These are phyloP conservation scores for Sanguinoderma infundibulare DNA, from an alignment of 1,284 basidiomycete genomes.

Conservation along the genomic window DNA sequence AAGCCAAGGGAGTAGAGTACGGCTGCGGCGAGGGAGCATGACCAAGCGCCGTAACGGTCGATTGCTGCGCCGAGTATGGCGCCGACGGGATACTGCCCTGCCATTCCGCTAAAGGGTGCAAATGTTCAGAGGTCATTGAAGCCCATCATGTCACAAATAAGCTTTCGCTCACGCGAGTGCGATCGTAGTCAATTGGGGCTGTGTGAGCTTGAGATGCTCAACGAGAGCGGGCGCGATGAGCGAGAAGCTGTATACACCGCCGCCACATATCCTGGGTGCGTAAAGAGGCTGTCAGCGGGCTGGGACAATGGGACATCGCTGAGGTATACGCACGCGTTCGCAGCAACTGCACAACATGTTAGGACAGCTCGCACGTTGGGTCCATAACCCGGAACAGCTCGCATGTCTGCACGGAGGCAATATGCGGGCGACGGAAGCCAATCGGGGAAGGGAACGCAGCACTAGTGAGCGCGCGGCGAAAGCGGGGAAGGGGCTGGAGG, in stretches of 20 bases:
- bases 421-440: not conserved
- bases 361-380: slow-evolving; percentile 33
- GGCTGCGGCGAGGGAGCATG: slow-evolving; percentile 67
- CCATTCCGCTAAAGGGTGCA: slow-evolving; percentile 55
- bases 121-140: not conserved
- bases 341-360: slow-evolving; percentile 58
- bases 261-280: slow-evolving; percentile 60
- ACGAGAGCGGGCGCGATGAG: slow-evolving; percentile 68
- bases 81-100: slow-evolving; percentile 71
- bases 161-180: slow-evolving; percentile 56
- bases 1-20: slow-evolving; percentile 63
- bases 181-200: slow-evolving; percentile 79
- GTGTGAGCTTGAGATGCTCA: slow-evolving; percentile 61
- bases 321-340: slow-evolving; percentile 56
- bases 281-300: not conserved
- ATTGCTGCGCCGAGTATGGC: slow-evolving; percentile 61
- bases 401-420: not conserved
- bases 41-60: slow-evolving; percentile 62
- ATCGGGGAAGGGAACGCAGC: not conserved
- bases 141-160: not conserved
- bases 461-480: not conserved
- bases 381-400: slow-evolving; percentile 3
- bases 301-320: not conserved
- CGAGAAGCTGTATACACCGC: slow-evolving; percentile 78
- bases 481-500: not conserved